A percentile compares a stretch with the other conserved stretches of the same genome.
Evolutionary conservation across 2,329 filamentous ascomycete genomes (phyloP).

Genomic region (Fusarium haematococcum): DNA sequence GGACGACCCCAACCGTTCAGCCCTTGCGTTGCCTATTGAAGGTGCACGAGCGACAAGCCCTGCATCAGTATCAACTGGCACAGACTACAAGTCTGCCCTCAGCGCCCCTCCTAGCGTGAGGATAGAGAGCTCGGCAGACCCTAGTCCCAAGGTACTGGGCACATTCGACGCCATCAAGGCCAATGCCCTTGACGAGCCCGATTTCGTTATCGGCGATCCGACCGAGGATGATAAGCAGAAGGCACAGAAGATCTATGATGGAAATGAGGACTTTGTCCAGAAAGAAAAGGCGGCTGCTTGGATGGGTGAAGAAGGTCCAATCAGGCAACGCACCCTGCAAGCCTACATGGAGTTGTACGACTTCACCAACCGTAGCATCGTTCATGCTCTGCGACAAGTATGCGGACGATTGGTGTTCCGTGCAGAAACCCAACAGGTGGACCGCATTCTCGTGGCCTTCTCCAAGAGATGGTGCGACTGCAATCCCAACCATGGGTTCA

Average conservation of each 20-base stretch:
- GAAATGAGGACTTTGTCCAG: constrained; percentile 82
- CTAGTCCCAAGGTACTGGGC: constrained; percentile 51
- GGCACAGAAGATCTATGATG: constrained; percentile 86
- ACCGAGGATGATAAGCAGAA: constrained; percentile 79
- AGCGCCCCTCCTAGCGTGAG: constrained; percentile 59
- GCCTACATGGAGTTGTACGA: constrained; percentile 96
- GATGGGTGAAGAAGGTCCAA: constrained; percentile 80
- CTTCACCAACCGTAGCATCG: constrained; percentile 83
- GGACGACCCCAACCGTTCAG: constrained; percentile 49
- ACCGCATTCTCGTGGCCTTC: constrained; percentile 91
- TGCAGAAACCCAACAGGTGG: constrained; percentile 96
- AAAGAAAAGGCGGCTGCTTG: constrained; percentile 87
- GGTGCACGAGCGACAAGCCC: constrained; percentile 51
- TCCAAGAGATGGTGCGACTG: constrained; percentile 92
- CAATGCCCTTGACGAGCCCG: constrained; percentile 67
- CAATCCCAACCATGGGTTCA: constrained; percentile 94
- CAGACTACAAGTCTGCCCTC: constrained; percentile 56
- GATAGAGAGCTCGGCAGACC: constrained; percentile 55
- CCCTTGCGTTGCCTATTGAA: constrained; percentile 58
- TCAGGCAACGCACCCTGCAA: constrained; percentile 68
- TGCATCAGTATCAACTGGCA: constrained; percentile 52
- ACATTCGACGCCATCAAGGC: constrained; percentile 49
- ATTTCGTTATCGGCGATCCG: constrained; percentile 68
- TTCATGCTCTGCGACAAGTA: constrained; percentile 81
- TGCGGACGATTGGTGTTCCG: constrained; percentile 86